These are phyloP conservation scores for Naganishia randhawae DNA, from an alignment of 768 basidiomycete species.

Conservation along the genomic window DNA sequence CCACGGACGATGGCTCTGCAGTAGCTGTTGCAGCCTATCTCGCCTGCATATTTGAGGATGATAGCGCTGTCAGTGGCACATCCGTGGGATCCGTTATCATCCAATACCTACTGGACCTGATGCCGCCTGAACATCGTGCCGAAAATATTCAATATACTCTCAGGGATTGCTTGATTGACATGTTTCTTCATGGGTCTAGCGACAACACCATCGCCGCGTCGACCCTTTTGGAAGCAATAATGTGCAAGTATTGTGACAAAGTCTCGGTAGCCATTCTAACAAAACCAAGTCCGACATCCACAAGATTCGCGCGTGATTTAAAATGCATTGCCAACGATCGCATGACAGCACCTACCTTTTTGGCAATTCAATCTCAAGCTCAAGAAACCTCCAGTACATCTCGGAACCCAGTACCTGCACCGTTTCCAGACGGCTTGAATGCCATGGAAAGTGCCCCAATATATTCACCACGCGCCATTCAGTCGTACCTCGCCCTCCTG, in stretches of 20 bases:
- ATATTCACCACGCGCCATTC: neutral
- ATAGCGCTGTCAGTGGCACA: neutral
- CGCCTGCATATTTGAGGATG: neutral
- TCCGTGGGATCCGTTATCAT: neutral
- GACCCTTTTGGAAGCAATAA: neutral
- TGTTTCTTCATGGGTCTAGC: neutral
- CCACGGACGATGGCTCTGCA: conserved; percentile 86
- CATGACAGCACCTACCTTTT: neutral
- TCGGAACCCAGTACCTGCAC: neutral
- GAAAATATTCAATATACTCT: neutral
- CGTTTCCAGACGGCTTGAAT: neutral
- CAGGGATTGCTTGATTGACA: neutral
- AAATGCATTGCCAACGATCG: neutral
- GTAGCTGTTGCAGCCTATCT: conserved; percentile 94
- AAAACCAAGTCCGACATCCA: neutral
- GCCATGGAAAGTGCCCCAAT: neutral
- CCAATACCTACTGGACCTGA: neutral
- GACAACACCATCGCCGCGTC: neutral
- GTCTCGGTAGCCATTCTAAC: neutral
- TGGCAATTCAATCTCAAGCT: neutral
- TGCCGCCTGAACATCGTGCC: neutral
- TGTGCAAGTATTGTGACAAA: neutral
- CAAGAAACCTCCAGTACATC: neutral
- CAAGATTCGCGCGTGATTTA: neutral
- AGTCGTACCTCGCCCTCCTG: neutral